Evolutionary conservation across 192 early-diverging fungal genomes (phyloP), one percentile per base, ranked within the genome.

Genomic region (Lobosporangium transversale): DNA sequence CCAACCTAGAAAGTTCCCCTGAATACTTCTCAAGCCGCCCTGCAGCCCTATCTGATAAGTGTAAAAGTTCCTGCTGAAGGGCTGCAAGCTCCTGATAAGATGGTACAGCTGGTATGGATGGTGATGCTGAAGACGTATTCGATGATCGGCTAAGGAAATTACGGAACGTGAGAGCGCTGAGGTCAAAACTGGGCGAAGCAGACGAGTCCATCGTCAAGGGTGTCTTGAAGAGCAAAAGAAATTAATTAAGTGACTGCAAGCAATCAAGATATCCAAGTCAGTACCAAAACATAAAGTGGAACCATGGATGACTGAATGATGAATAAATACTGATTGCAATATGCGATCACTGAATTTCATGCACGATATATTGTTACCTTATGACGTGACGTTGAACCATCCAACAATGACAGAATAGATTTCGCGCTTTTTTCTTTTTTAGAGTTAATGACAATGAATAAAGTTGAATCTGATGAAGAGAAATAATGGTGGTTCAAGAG

Each of bases 91-190:
- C 73, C 51, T 40, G 52, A 21, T 67, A 67, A 23, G 73, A 62
- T 14, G 73, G 73, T 45, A 76, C 52, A 27, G 35, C 33, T 11
- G 58, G 52, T 20, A 49, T 57, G 8, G 64, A 67, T 5, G 53
- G 44, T 6, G 73, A 45, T 6, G 58, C 23, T 21, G 73, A 45
- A 10, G 61, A 70, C 3, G 30, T n/a, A 2, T 58, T 52, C 23
- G 24, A 37, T 4, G 54, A 18, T 11, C 60, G 31, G 29, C 40
- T 56, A 44, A 76, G 43, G 47, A 54, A 76, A 58, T 36, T 76
- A 18, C 73, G 63, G 52, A 53, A 76, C 44, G 73, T 67, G 26
- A 76, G 64, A 51, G 73, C 73, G 56, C 52, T 62, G 18, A 65
- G 65, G 47, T 76, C 73, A 44, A 76, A 57, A 20, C 49, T 44